Evolutionary conservation across 2,329 filamentous ascomycete species (phyloP).

Genomic region (Zymoseptoria crescenta): DNA sequence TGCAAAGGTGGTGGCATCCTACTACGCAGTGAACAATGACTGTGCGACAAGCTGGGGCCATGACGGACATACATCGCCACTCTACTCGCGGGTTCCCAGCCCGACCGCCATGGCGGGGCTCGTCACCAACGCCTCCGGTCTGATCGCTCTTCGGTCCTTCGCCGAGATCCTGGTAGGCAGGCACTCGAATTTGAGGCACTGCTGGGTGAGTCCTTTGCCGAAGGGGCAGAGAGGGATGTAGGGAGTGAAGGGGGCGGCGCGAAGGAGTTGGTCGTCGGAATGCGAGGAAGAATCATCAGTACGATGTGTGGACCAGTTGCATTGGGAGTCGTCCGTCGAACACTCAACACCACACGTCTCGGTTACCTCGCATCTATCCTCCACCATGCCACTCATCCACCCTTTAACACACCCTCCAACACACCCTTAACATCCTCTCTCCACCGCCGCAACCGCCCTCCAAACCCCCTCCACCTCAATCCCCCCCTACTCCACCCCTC

Average conservation of each 20-base stretch:
- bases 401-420: no score
- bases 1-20: not conserved
- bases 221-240: constrained; percentile 53
- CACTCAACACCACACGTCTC: no score
- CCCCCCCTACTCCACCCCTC: no score
- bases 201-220: constrained; percentile 54
- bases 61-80: constrained; percentile 67
- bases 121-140: constrained; percentile 56
- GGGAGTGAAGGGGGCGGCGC: constrained; percentile 47
- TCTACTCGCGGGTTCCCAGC: constrained; percentile 65
- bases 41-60: constrained; percentile 75
- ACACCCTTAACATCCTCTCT: no score
- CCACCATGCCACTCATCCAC: no score
- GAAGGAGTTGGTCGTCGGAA: no score
- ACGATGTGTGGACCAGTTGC: no score
- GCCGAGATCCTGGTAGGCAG: constrained; percentile 68
- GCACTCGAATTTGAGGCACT: constrained; percentile 58
- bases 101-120: constrained; percentile 78
- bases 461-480: no score
- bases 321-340: no score
- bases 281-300: no score
- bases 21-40: constrained; percentile 57
- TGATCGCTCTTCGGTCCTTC: constrained; percentile 68
- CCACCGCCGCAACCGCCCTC: no score
- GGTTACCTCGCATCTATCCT: no score